A percentile compares a stretch with the other conserved stretches of the same genome.
phyloP scores from a whole-genome alignment of 495 filamentous ascomycete species.

The Pseudomonodictys pantanalensis region DNA sequence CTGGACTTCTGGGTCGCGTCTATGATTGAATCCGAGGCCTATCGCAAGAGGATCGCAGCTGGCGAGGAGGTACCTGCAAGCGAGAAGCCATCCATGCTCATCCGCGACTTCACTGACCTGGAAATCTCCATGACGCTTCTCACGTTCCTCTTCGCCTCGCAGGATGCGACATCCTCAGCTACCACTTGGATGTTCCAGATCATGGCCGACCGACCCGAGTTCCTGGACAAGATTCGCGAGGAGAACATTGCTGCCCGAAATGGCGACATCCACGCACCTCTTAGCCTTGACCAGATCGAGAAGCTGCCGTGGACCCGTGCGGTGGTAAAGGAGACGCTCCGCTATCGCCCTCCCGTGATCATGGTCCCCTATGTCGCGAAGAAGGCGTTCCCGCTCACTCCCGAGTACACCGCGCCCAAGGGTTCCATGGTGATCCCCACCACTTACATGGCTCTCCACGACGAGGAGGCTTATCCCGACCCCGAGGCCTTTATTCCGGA shows the following conservation, averaged over 20 bases:
- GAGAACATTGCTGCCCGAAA: conserved; percentile 79
- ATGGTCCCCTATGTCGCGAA: conserved; percentile 97
- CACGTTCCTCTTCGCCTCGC: conserved; percentile 96
- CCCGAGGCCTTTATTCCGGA: conserved; percentile 90
- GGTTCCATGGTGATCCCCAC: conserved; percentile 93
- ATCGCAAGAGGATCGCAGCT: conserved; percentile 68
- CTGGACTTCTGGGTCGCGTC: conserved; percentile 90
- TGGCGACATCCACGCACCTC: conserved; percentile 66
- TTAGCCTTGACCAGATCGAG: conserved; percentile 83
- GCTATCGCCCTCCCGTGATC: conserved; percentile 93
- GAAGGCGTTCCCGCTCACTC: conserved; percentile 90
- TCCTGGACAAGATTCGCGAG: conserved; percentile 85
- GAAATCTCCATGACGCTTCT: conserved; percentile 95
- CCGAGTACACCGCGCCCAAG: conserved; percentile 85
- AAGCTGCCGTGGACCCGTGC: conserved; percentile 87
- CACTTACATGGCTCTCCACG: conserved; percentile 84
- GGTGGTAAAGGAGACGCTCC: conserved; percentile 87
- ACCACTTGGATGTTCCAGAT: conserved; percentile 93
- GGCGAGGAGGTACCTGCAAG: conserved; percentile 63
- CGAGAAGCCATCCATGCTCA: conserved; percentile 75
- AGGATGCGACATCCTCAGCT: conserved; percentile 93
- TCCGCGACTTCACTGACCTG: conserved; percentile 84
- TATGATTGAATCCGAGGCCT: conserved; percentile 77
- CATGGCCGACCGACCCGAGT: conserved; percentile 88
- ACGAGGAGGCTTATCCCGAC: conserved; percentile 86